Conservation (phyloP, 2,329 filamentous ascomycete genomes). For the Colletotrichum liriopes region DNA sequence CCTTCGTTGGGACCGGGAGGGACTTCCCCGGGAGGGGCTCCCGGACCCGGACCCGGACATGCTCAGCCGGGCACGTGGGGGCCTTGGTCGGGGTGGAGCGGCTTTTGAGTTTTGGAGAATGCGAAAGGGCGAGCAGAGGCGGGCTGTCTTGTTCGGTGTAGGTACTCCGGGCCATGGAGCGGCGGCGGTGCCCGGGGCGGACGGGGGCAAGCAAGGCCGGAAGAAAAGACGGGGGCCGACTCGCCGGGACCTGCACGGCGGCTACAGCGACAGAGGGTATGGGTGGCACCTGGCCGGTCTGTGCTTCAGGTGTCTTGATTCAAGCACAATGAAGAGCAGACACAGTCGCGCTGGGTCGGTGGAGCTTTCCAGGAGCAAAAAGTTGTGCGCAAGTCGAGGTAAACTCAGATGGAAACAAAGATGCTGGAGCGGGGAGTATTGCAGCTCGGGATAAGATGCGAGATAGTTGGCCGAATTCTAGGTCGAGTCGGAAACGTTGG, state of each 20-base stretch:
- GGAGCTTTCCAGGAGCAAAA: neutral
- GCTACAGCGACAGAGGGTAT: neutral
- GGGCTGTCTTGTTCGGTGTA: constrained; percentile 5
- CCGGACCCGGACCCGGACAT: constrained; percentile 49
- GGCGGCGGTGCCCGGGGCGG: constrained; percentile 7
- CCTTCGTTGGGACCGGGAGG: constrained; percentile 49
- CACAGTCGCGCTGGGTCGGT: neutral
- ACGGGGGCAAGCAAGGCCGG: constrained; percentile 5
- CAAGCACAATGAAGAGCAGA: neutral
- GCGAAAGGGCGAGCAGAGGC: constrained; percentile 40
- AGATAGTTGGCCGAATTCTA: neutral
- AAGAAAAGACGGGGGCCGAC: constrained; percentile 3
- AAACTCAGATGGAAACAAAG: too few species aligned
- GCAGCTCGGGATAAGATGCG: neutral
- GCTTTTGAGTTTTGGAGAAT: neutral
- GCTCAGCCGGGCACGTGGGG: constrained; percentile 40
- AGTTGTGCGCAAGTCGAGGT: neutral
- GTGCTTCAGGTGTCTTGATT: constrained; percentile 25
- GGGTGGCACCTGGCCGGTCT: constrained; percentile 25
- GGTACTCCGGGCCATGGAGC: constrained; percentile 33
- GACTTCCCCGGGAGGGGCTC: constrained; percentile 40
- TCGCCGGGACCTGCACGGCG: constrained; percentile 19
- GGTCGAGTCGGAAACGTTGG: neutral
- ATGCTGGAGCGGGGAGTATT: neutral
- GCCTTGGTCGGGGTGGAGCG: neutral